phyloP scores from a whole-genome alignment of 78 protist genomes.

The Bigelowiella natans region DNA sequence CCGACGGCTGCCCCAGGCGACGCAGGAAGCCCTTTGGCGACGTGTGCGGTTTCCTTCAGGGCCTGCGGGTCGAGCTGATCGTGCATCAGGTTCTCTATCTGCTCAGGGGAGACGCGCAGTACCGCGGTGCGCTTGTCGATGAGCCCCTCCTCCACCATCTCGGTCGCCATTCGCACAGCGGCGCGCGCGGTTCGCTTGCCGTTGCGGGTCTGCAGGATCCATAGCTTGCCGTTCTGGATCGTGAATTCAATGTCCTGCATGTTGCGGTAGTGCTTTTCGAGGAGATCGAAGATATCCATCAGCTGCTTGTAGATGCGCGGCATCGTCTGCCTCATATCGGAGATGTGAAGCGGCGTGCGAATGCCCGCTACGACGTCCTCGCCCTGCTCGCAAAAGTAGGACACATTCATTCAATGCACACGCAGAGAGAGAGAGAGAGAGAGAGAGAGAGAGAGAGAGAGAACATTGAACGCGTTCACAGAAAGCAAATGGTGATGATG shows the following conservation, averaged over 20 bases:
- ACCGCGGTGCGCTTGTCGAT: conserved; percentile 17
- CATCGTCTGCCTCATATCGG: too few species aligned
- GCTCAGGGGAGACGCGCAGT: background rate
- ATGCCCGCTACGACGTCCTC: conserved; percentile 82
- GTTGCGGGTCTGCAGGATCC: conserved; percentile 60
- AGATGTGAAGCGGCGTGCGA: too few species aligned
- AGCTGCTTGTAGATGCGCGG: too few species aligned
- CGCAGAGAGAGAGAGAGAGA: too few species aligned
- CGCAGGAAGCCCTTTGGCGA: conserved; percentile 46
- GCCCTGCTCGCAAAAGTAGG: too few species aligned
- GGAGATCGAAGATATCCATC: conserved; percentile 8
- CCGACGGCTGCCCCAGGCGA: conserved; percentile 63
- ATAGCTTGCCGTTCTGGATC: conserved; percentile 55
- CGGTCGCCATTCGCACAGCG: conserved; percentile 49
- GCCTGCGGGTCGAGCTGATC: background rate
- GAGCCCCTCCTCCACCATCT: conserved; percentile 63
- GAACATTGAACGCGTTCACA: too few species aligned
- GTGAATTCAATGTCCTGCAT: conserved; percentile 73
- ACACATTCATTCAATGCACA: too few species aligned
- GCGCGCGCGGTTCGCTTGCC: conserved; percentile 49
- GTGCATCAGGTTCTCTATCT: conserved; percentile 14
- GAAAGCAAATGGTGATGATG: too few species aligned
- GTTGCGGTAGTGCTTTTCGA: conserved; percentile 40
- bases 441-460: too few species aligned
- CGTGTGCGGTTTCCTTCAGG: background rate